A percentile compares a stretch with the other conserved stretches of the same genome.
Conservation (phyloP, 2,329 filamentous ascomycete genomes). For the Fusarium nanum region DNA sequence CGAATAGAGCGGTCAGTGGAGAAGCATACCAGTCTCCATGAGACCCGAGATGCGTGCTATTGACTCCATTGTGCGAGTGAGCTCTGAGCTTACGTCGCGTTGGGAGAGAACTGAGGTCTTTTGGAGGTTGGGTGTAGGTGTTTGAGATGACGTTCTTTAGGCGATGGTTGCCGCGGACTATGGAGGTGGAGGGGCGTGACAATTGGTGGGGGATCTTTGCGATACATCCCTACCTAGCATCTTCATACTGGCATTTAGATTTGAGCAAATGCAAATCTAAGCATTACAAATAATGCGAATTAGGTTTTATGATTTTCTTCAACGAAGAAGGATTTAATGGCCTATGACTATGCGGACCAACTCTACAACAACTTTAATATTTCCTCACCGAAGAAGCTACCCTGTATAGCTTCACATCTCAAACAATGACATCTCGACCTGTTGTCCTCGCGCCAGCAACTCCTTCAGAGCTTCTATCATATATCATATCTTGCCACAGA, state of each 20-base stretch:
- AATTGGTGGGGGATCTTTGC: constrained; percentile 28
- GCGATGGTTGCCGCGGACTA: constrained; percentile 8
- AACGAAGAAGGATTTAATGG: background rate
- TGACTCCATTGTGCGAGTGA: constrained; percentile 80
- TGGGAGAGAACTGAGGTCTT: constrained; percentile 13
- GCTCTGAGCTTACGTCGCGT: constrained; percentile 29
- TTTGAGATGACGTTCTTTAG: constrained; percentile 45
- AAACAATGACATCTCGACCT: constrained; percentile 46
- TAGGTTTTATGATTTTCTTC: too few relatives aligned
- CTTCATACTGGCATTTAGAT: background rate
- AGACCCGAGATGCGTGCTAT: constrained; percentile 93
- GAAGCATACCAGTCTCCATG: constrained; percentile 85
- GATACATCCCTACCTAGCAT: background rate
- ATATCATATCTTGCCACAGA: constrained; percentile 67
- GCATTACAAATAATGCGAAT: background rate
- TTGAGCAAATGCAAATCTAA: background rate
- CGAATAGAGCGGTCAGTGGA: constrained; percentile 16
- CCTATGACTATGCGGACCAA: background rate
- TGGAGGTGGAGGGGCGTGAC: constrained; percentile 41
- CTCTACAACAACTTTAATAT: background rate
- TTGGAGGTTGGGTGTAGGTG: constrained; percentile 28
- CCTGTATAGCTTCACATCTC: constrained; percentile 17
- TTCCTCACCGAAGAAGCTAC: constrained; percentile 9
- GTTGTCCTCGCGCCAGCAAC: constrained; percentile 64
- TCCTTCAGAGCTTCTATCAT: constrained; percentile 71